Conservation (phyloP, 768 basidiomycete species). For the Heimioporus sp. region DNA sequence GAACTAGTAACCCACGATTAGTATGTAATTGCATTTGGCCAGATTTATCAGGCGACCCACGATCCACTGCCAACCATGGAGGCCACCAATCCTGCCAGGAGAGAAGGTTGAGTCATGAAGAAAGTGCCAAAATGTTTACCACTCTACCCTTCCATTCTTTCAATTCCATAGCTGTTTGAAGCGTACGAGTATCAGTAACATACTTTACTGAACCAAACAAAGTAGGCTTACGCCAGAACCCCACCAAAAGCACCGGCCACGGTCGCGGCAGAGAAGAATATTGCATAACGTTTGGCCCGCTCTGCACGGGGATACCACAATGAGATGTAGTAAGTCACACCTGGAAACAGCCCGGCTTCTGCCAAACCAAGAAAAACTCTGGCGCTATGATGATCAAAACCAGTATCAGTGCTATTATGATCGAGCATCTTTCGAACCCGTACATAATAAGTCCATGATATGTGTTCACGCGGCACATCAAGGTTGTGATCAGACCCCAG, state of each 20-base stretch:
- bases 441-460: conserved; percentile 23
- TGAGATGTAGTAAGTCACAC: conserved; percentile 40
- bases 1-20: conserved; percentile 13
- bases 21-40: background rate
- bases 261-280: conserved; percentile 60
- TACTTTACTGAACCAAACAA: background rate
- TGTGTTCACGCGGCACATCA: conserved; percentile 30
- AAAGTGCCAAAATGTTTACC: conserved; percentile 14
- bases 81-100: conserved; percentile 9
- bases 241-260: conserved; percentile 48
- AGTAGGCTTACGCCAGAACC: conserved; percentile 37
- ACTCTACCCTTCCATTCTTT: conserved; percentile 26
- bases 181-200: background rate
- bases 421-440: background rate
- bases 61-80: conserved; percentile 30
- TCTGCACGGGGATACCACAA: conserved; percentile 56
- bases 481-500: conserved; percentile 31
- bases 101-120: background rate
- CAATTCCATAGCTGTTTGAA: conserved; percentile 28
- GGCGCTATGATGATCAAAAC: conserved; percentile 13
- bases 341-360: conserved; percentile 40
- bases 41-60: conserved; percentile 8
- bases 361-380: conserved; percentile 39
- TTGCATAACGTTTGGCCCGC: conserved; percentile 50
- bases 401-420: background rate